Base-by-base conservation (phyloP, 1,284 basidiomycete species). In the Porogramme epimiltina region DNA sequence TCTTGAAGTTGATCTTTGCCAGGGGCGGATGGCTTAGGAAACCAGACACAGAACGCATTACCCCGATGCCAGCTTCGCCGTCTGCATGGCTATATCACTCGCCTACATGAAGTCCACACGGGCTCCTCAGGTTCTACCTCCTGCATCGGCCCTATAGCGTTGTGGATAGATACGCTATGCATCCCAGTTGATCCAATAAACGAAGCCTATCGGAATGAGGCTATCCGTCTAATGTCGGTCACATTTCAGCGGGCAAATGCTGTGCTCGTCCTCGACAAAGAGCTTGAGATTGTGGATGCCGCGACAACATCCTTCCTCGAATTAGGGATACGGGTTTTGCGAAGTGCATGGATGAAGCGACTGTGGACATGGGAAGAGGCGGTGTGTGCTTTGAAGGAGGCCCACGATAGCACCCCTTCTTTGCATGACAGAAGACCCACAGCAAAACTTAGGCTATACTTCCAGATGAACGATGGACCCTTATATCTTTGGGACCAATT, bases 151-250 rank as follows among this genome's bases (percentile, higher is more conserved):
- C 18, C 34, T 8, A 5, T 22, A 19, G 28, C 23, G 5, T 20
- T 47, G 6, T 47, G 45, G 45, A 47, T 47, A 18, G 45, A 47
- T 18, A 47, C 45, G 37, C 45, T 47, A 20, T 47, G 45, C 37
- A 28, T 47, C 3, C 45, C 45, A 15, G 45, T 47, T 10, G 31
- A 25, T 39, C 45, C 45, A 4, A 20, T 11, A 2, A n/a, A 18
- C 4, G 26, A 20, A 22, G n/a, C 24, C 6, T 47, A 8, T 5
- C 20, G 45, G 6, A 47, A 47, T 25, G 26, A 39, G 25, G 45
- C 45, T 36, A 47, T 47, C 18, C 23, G 33, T 9, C 45, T 47
- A 11, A 15, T 47, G 19, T 34, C 26, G 19, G 9, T 10, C 5
- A 47, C 45, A 3, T 47, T 19, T 19, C 9, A 39, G 26, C 36